These are phyloP conservation scores for Yarrowia sp. DNA, from an alignment of 805 yeast species.

Conservation along the genomic window DNA sequence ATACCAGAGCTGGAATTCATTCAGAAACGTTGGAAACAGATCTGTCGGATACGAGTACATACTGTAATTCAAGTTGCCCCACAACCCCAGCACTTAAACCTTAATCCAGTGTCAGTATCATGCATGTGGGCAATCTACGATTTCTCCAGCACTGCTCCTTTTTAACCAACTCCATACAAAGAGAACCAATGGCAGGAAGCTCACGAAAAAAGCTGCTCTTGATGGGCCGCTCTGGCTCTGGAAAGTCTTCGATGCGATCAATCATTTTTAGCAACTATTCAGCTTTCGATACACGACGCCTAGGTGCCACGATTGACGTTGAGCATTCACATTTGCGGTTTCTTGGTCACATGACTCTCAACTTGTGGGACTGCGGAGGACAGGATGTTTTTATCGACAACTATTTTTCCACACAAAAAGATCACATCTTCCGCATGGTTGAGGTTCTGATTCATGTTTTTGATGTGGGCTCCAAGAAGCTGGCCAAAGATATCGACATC, in stretches of 20 bases:
- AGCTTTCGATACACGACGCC: slow-evolving; percentile 92
- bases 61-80: too few relatives aligned
- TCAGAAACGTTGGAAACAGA: too few relatives aligned
- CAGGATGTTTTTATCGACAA: slow-evolving; percentile 97
- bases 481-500: slow-evolving; percentile 90
- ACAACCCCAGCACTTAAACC: slow-evolving; percentile 1
- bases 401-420: slow-evolving; percentile 85
- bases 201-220: slow-evolving; percentile 58
- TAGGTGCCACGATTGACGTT: slow-evolving; percentile 98
- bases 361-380: slow-evolving; percentile 95
- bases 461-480: slow-evolving; percentile 92
- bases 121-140: slow-evolving; percentile 2
- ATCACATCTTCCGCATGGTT: slow-evolving; percentile 92
- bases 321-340: slow-evolving; percentile 94
- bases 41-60: too few relatives aligned
- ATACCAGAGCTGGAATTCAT: too few relatives aligned
- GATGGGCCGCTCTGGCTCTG: slow-evolving; percentile 95
- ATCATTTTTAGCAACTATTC: slow-evolving; percentile 95
- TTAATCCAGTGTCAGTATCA: not conserved
- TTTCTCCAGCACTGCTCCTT: too few relatives aligned
- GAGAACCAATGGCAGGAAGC: slow-evolving; percentile 43
- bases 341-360: slow-evolving; percentile 92
- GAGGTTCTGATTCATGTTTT: slow-evolving; percentile 95
- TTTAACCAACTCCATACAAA: not conserved
- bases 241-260: slow-evolving; percentile 96